Evolutionary conservation across 768 basidiomycete species (phyloP).

Genomic region (Sarcodon aspratus): DNA sequence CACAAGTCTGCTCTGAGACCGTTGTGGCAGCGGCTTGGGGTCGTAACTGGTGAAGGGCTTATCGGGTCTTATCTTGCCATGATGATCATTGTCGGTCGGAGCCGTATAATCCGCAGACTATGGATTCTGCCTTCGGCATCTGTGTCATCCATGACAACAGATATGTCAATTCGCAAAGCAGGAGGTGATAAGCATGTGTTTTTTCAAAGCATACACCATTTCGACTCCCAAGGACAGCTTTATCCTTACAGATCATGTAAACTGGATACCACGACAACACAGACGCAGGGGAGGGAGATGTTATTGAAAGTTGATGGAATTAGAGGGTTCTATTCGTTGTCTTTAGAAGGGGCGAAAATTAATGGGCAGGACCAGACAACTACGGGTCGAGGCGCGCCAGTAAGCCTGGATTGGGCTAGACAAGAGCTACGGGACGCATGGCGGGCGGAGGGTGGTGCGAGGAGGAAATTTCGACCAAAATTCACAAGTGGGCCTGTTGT

Average conservation of each 20-base stretch:
- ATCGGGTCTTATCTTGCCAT: constrained; percentile 9
- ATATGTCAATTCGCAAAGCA: not conserved
- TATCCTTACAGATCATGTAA: constrained; percentile 6
- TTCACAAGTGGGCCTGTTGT: not conserved
- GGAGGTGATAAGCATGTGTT: constrained; percentile 7
- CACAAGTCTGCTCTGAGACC: constrained; percentile 11
- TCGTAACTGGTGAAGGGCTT: constrained; percentile 7
- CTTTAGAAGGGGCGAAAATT: constrained; percentile 7
- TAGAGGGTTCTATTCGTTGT: constrained; percentile 8
- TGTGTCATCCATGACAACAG: not conserved
- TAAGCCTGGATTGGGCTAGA: not conserved
- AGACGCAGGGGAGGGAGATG: constrained; percentile 6
- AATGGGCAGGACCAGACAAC: constrained; percentile 5
- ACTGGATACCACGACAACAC: not conserved
- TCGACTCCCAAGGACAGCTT: constrained; percentile 8
- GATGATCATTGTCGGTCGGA: constrained; percentile 11
- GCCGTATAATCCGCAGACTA: constrained; percentile 11
- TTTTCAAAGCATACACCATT: constrained; percentile 11
- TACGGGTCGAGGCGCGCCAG: constrained; percentile 7
- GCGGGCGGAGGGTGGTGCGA: constrained; percentile 6
- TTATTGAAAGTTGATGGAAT: constrained; percentile 7
- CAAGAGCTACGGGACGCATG: not conserved
- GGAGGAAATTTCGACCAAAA: not conserved
- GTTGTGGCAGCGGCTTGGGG: constrained; percentile 11
- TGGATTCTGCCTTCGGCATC: constrained; percentile 9